Evolutionary conservation across 1,284 basidiomycete species (phyloP), one percentile per base, ranked within the genome.

Genomic region (Cutaneotrichosporon cutaneum): DNA sequence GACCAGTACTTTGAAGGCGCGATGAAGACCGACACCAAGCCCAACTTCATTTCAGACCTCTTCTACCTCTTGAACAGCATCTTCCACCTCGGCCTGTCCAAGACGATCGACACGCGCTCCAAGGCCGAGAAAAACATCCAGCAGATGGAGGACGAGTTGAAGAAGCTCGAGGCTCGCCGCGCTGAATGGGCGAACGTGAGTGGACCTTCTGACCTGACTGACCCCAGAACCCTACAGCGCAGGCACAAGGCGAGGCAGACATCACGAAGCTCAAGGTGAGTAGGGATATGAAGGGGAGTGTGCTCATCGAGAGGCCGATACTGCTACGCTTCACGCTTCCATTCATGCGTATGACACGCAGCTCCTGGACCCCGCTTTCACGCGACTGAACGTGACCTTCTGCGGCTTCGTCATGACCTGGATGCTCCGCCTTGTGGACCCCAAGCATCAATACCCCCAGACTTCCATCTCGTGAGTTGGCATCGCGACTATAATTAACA

Each of bases 41-140:
- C 47, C 66, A 97, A 96, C 77, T 99, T 99, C 80, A 94, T 99
- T 68, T 94, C 94, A 1, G 90, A 98, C 59, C 86, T 96, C 13
- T 99, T 96, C 82, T 98, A 90, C 82, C 82, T 98, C 42, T 84
- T 88, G 10, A 85, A 90, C 62, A 87, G 91, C 0, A 88, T 89
- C 81, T 88, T 89, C 63, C 93, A 96, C 76, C 88, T 92, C 59
- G 94, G 93, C 1, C 85, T 90, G 62, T 83, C 89, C 69, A 88
- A 86, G 73, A 91, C 91, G 0, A 87, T 94, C 52, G 86, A 87
- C 50, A 87, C 85, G 9, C 88, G 87, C 66, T 86, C 87, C 45
- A 86, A 86, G 54, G 83, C 89, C 39, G 83, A 83, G 42, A 89
- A 89, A 72, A 87, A 91, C 64, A 74, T 88, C 16, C 87, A 89